These are phyloP conservation scores for Nannochloropsis granulata DNA, from an alignment of 108 stramenopile species.

Conservation along the genomic window DNA sequence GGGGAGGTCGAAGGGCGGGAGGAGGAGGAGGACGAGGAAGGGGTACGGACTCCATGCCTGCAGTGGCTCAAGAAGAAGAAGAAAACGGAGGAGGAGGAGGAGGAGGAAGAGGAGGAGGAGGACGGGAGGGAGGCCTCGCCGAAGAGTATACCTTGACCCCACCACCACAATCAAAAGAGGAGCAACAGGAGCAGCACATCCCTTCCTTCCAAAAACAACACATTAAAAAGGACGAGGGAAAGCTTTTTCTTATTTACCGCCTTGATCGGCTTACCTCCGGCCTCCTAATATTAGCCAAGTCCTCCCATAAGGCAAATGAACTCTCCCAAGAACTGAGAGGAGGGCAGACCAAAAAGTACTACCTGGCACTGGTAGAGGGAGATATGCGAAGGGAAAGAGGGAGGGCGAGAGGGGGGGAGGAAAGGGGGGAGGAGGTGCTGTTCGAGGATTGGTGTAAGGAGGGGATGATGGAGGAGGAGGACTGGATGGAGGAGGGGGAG, in stretches of 20 bases:
- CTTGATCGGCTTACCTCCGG: conserved; percentile 31
- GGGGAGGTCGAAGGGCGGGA: background rate
- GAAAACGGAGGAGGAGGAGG: background rate
- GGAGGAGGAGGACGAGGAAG: background rate
- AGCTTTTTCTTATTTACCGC: conserved; percentile 4
- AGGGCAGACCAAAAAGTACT: background rate
- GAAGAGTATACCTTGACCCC: background rate
- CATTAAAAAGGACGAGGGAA: background rate
- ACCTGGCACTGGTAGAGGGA: background rate
- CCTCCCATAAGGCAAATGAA: background rate
- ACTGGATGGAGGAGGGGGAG: background rate
- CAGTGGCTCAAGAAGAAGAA: background rate
- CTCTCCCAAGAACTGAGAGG: background rate
- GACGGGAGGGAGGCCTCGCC: background rate
- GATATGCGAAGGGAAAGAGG: background rate
- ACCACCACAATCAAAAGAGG: no score
- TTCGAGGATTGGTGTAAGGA: background rate
- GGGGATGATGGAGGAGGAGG: background rate
- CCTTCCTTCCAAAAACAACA: background rate
- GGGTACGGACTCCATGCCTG: background rate
- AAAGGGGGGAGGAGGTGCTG: background rate
- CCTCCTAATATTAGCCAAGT: conserved; percentile 16
- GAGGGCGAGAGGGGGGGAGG: background rate
- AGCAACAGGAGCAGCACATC: no score
- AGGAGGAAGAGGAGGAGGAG: no score